Evolutionary conservation across 2,329 filamentous ascomycete genomes (phyloP).

Genomic region (Penicillium olsonii): DNA sequence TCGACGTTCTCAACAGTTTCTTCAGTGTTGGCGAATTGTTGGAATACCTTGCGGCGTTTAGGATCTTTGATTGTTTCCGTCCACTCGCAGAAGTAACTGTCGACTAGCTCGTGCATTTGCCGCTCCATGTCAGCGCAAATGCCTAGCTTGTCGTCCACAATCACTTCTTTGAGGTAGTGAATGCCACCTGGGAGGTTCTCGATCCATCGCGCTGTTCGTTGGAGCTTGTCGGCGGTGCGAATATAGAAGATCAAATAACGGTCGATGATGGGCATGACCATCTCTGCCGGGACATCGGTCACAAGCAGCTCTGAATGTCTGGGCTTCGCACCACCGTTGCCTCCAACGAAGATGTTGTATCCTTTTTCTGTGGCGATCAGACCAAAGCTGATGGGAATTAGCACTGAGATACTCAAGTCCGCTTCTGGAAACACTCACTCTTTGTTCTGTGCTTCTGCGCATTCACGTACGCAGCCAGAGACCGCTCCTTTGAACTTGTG

Average conservation of each 20-base stretch:
- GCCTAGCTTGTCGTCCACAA: constrained; percentile 82
- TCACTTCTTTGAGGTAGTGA: constrained; percentile 76
- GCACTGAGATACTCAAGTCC: background rate
- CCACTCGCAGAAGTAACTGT: constrained; percentile 89
- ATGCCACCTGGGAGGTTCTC: constrained; percentile 82
- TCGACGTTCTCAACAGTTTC: constrained; percentile 73
- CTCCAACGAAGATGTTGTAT: constrained; percentile 88
- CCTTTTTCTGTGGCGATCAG: constrained; percentile 90
- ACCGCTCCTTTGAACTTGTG: constrained; percentile 93
- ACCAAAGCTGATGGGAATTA: constrained; percentile 63
- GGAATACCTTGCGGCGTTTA: constrained; percentile 67
- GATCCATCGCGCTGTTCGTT: constrained; percentile 85
- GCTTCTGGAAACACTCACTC: constrained; percentile 57
- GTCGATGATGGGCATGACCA: constrained; percentile 81
- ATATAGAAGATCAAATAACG: constrained; percentile 94
- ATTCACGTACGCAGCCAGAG: constrained; percentile 88
- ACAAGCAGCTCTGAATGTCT: constrained; percentile 79
- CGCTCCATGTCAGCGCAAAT: constrained; percentile 81
- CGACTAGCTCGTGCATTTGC: constrained; percentile 84
- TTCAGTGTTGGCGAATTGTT: constrained; percentile 79
- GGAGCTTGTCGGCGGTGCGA: constrained; percentile 84
- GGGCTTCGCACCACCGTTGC: constrained; percentile 86
- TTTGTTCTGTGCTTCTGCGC: constrained; percentile 89
- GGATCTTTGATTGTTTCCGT: constrained; percentile 75
- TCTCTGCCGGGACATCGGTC: constrained; percentile 79